Evolutionary conservation across 306 rosid species (phyloP), one percentile per base, ranked within the genome.

Genomic region (Neltuma alba): DNA sequence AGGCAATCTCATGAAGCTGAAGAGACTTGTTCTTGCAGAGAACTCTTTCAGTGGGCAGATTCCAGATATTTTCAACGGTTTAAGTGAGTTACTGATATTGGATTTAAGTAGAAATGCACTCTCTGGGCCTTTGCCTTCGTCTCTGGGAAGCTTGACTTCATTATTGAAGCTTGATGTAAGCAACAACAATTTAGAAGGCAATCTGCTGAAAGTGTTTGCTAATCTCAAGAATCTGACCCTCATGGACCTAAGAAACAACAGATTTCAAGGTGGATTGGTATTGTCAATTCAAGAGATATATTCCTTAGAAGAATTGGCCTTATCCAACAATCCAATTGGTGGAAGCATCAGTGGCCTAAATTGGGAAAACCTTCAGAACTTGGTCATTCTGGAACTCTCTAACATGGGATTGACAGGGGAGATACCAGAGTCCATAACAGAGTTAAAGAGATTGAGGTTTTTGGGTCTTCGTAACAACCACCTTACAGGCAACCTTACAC

Each of bases 151-250:
- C 66, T 79, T 93, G 67, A 85, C 77, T 47, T 82, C 99, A 44
- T 84, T 82, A 28, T 78, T 96, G 87, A 96, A 96, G 88, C 88
- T 96, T 79, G 98, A 96, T 81, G 28, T 90, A 55, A 90, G 98
- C 88, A 83, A 82, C 85, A 96, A 96, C 68, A 36, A 27, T 15
- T 38, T 96, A 18, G 87, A 84, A 83, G 97, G 99, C 25, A 79
- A 58, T 62, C 75, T 91, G 44, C 86, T 79, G 8, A 48, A 40
- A 34, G 94, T 76, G 44, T 82, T 92, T 64, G 84, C 80, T 36
- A 31, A 70, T 52, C 85, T 96, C 40, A 86, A 87, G 82, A 81
- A 81, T 52, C 44, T 96, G 77, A 96, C 93, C 45, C 97, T 96
- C 10, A 44, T 96, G 93, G 99, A 96, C 85, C 85, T 96, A 1